Evolutionary conservation across 129 eudicot species (phyloP).

Genomic region (Saussurea involucrata): DNA sequence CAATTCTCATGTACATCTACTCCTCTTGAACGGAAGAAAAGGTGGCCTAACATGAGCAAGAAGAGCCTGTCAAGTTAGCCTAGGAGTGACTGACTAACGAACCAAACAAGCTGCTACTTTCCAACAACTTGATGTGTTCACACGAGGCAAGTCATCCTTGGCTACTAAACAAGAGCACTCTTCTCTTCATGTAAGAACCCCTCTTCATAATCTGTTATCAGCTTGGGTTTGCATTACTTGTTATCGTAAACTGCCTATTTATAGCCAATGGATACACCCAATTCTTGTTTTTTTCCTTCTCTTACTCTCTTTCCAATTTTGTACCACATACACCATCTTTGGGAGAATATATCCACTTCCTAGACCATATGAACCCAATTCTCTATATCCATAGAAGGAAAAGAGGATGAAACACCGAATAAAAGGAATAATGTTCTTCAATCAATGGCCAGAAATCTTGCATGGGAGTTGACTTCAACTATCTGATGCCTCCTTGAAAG

Average conservation of each 20-base stretch:
- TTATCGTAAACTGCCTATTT: conserved; percentile 2
- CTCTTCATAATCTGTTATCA: background rate
- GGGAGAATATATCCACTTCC: conserved; percentile 6
- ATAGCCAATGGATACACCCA: background rate
- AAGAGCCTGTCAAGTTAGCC: conserved; percentile 18
- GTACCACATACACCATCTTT: background rate
- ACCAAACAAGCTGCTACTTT: conserved; percentile 3
- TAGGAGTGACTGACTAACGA: conserved; percentile 4
- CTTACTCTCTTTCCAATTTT: background rate
- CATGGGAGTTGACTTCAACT: conserved; percentile 11
- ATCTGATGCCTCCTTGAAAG: background rate
- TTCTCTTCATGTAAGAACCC: conserved; percentile 20
- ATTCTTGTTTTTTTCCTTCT: background rate
- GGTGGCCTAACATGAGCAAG: conserved; percentile 8
- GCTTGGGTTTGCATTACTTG: background rate
- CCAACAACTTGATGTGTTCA: background rate
- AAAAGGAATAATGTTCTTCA: conserved; percentile 8
- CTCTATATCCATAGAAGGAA: background rate
- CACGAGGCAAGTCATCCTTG: background rate
- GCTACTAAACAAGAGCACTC: conserved; percentile 3
- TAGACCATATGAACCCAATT: background rate
- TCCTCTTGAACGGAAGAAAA: background rate
- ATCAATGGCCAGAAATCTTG: background rate
- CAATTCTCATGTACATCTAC: background rate
- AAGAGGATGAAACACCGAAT: background rate